Evolutionary conservation across 345 rosid genomes (phyloP).

Genomic region (Eucalyptus grandis): DNA sequence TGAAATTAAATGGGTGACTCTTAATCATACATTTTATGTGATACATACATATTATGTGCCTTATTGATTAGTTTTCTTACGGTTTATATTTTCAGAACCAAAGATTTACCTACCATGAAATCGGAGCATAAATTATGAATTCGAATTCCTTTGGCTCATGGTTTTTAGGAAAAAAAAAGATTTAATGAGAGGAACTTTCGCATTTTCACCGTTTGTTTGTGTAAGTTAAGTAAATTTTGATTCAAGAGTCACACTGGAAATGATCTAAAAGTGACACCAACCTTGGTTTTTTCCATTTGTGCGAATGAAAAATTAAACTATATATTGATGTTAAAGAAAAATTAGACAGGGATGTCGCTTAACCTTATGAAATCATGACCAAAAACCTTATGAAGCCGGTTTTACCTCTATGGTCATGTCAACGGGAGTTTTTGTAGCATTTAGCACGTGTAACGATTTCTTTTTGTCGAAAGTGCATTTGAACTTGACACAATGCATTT

Average conservation of each 20-base stretch:
- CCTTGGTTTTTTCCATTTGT: not conserved
- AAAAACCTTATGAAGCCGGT: not conserved
- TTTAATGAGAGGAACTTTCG: not conserved
- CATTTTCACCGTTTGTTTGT: not conserved
- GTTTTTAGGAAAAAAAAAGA: not conserved
- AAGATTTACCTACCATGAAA: not conserved
- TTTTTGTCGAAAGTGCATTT: not conserved
- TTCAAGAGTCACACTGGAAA: not conserved
- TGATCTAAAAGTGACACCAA: not conserved
- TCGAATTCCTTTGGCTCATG: not conserved
- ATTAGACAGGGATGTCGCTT: not conserved
- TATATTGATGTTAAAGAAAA: not conserved
- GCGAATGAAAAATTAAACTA: not conserved
- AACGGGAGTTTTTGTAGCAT: not conserved
- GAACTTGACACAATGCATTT: not conserved
- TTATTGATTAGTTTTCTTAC: not conserved
- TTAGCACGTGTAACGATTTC: not conserved
- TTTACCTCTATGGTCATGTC: not conserved
- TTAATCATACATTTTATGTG: not conserved
- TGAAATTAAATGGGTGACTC: not conserved
- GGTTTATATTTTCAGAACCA: not conserved
- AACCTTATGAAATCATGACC: not conserved
- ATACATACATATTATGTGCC: not conserved
- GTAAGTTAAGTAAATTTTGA: not conserved
- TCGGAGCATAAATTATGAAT: not conserved